Evolutionary conservation across 345 rosid genomes (phyloP).

Genomic region (Excoecaria agallocha): DNA sequence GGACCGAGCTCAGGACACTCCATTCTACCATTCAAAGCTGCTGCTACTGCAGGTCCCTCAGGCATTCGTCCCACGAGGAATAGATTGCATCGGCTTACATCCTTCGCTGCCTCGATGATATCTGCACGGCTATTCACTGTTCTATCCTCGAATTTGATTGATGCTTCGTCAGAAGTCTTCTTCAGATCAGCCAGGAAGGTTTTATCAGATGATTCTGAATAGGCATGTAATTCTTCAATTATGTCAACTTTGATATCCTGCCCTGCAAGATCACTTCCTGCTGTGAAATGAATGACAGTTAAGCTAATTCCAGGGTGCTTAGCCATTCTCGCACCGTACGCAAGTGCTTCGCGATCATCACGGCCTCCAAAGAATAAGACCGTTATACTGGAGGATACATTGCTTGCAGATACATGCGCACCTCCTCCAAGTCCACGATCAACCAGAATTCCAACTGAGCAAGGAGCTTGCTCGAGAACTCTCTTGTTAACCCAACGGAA

Average conservation of each 20-base stretch:
- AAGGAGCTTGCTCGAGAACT: constrained; percentile 63
- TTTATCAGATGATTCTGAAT: constrained; percentile 31
- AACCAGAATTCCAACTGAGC: constrained; percentile 78
- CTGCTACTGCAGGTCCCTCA: constrained; percentile 27
- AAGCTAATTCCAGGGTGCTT: constrained; percentile 79
- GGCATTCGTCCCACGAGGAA: constrained; percentile 21
- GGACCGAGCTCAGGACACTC: constrained; percentile 63
- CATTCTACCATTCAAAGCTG: constrained; percentile 34
- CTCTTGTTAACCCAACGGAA: constrained; percentile 52
- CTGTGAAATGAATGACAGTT: constrained; percentile 44
- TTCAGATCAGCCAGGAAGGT: constrained; percentile 36
- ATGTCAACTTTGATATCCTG: constrained; percentile 39
- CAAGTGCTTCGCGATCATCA: constrained; percentile 84
- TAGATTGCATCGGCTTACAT: constrained; percentile 19
- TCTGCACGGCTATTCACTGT: constrained; percentile 8
- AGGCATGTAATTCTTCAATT: constrained; percentile 18
- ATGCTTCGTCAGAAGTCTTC: constrained; percentile 23
- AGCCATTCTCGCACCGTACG: constrained; percentile 69
- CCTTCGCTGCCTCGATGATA: constrained; percentile 11
- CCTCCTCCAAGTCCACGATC: constrained; percentile 88
- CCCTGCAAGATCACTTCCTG: constrained; percentile 24
- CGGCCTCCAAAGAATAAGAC: constrained; percentile 74
- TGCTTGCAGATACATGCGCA: constrained; percentile 65
- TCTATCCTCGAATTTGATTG: constrained; percentile 34
- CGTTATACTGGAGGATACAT: constrained; percentile 49